Base-by-base conservation (phyloP, 2,329 filamentous ascomycete species). In the Neophaeococcomyces aloes region DNA sequence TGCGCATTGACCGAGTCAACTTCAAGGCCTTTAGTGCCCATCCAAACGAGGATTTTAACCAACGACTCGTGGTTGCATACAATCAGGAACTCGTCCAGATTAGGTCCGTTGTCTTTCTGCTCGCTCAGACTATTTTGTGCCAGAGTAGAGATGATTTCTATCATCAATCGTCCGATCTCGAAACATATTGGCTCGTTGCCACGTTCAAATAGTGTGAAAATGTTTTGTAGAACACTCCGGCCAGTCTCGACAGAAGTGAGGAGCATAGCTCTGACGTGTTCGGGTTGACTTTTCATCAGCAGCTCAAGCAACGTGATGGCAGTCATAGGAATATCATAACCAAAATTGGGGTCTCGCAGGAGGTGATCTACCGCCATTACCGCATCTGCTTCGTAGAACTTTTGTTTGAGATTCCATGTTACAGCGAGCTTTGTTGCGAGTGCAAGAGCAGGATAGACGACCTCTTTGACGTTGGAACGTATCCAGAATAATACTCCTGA, bases 381-480 rank as follows among this genome's bases (percentile, higher is more conserved):
- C 7, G 31, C 19, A 19, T 29, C 13, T 7, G 8, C 21, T 7
- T 19, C 14, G 8, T 34, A 25, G 15, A 42, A 21, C 7, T 34
- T 21, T 25, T 15, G 13, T 7, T 31, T 15, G 10, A 42, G 23
- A 4, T 17, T 14, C 39, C 39, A 42, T n/a, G 39, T 42, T n/a
- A 42, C 18, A 1, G 47, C 37, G 2, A 54, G 46, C 1, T 49
- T 48, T 10, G 41, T 47, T 1, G 44, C 41, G 4, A 54, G 41
- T 29, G 43, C 48, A 19, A 54, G 25, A 2, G 49, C 47, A 6
- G 52, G 51, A 30, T 48, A 44, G 7, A 53, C 34, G 18, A 48
- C 23, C 3, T 30, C 34, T 30, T 34, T 42, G 30, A 34, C 23
- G 10, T 27, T 27, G 10, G 23, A 27, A 10, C 23, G 23, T 10